Evolutionary conservation across 2,329 filamentous ascomycete genomes (phyloP), one percentile per base, ranked within the genome.

Genomic region (Plenodomus tracheiphilus): DNA sequence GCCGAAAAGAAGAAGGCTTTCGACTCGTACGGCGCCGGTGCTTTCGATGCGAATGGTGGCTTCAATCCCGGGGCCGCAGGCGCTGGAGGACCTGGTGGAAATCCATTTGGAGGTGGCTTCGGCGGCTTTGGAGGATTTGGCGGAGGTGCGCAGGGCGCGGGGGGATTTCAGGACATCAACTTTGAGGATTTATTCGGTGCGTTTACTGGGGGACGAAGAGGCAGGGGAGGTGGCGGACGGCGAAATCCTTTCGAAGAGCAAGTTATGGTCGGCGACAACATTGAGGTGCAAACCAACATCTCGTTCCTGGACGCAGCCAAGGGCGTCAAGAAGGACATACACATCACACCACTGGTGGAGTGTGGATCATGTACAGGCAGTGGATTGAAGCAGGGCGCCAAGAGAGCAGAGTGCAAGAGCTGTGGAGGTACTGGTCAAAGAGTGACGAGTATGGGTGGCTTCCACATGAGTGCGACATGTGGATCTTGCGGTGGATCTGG

Each of bases 281-380:
- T 99, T 64, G 93, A 97, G 72, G 88, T 97, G 19, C 91, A 96
- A 74, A 86, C 90, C 41, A 94, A 84, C 70, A 93, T 99, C 61
- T 91, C 88, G 0, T 99, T 99, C 73, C 89, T 94, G 85, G 94
- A 99, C 69, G 91, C 94, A 6, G 94, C 94, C 9, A 96, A 95
- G 74, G 94, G 94, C 30, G 87, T 88, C 7, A 86, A 80, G 66
- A 95, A 96, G 75, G 88, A 91, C n/a, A 89, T 99, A 49, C 84
- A 81, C 58, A 89, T 97, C 60, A 90, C 87, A 8, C 93, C 94
- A 1, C 76, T 95, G 61, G 85, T 87, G 17, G 79, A 87, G 52
- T 99, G 94, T 68, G 84, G 85, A 58, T 91, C 90, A 11, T 99
- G 94, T 68, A 78, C 81, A 11, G 94, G 94, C 41, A 89, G 81